Percentiles rank a stretch among this genome's conserved stretches.
Conservation (phyloP, 495 filamentous ascomycete genomes). For the Penicillium subrubescens region DNA sequence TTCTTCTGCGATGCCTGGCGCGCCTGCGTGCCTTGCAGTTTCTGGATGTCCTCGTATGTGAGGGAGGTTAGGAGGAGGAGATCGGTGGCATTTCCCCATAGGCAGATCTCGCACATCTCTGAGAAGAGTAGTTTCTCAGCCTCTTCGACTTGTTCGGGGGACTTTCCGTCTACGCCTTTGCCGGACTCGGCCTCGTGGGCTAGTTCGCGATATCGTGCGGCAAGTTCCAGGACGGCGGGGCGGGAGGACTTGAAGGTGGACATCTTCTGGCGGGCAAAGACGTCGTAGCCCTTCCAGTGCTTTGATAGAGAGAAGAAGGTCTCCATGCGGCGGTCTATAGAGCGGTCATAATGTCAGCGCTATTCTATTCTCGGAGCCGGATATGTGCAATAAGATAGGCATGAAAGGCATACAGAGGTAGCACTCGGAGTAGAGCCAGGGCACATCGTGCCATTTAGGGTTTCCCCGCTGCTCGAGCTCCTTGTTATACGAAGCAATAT, state of each 20-base stretch:
- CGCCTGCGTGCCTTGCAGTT: conserved; percentile 85
- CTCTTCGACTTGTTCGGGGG: conserved; percentile 58
- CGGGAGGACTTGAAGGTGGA: conserved; percentile 91
- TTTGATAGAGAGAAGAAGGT: conserved; percentile 74
- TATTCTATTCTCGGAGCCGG: neutral
- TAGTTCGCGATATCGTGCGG: conserved; percentile 70
- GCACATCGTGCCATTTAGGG: conserved; percentile 76
- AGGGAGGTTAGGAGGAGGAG: conserved; percentile 86
- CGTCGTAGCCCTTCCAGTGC: conserved; percentile 91
- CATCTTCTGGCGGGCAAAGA: conserved; percentile 90
- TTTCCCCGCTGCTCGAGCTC: conserved; percentile 76
- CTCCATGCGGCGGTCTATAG: conserved; percentile 65
- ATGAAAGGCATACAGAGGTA: conserved; percentile 81
- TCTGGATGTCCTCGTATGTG: conserved; percentile 94
- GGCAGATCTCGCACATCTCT: conserved; percentile 95
- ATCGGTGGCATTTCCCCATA: conserved; percentile 98
- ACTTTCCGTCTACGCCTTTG: conserved; percentile 31
- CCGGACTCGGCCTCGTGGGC: conserved; percentile 55
- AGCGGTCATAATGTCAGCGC: conserved; percentile 21
- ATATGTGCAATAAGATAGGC: conserved; percentile 34
- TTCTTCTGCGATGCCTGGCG: conserved; percentile 83
- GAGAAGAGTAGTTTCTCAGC: conserved; percentile 78
- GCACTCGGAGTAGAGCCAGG: conserved; percentile 93
- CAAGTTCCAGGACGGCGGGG: conserved; percentile 86
- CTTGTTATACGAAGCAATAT: conserved; percentile 81